Base-by-base conservation (phyloP, 2,329 filamentous ascomycete species). In the Fusarium humuli region DNA sequence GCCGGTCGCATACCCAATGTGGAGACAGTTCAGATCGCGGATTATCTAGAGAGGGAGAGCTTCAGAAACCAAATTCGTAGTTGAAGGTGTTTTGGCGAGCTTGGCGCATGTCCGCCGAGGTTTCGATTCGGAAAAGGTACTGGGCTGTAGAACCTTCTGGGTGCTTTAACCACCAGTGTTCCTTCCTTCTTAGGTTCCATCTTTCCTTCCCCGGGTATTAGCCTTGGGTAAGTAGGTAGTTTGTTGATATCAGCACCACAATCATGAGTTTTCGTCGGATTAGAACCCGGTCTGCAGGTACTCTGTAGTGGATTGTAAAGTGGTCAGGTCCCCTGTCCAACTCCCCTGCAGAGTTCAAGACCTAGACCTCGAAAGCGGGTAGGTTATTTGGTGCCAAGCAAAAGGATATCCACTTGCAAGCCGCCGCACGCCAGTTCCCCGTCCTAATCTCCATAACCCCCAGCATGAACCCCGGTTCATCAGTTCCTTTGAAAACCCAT, bases 351-450 rank as follows among this genome's bases (percentile, higher is more conserved):
- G 34, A 41, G 30, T 34, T 44, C 62, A 58, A 30, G 57, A 66
- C 47, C 67, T 53, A 57, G 67, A 54, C 52, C 52, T 61, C 52
- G 37, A 55, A 59, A 59, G 46, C 54, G 32, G 37, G 48, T 57
- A 50, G 57, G 30, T 55, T 52, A 55, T 67, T 59, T 59, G 48
- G 46, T 70, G 66, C 66, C 54, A 57, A 57, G 67, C 48, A 44
- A 22, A 46, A 47, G 25, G 50, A 41, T 42, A 54, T 60, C 67
- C 67, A 70, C 67, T 52, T 56, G 50, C 29, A 67, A 63, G 66
- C 41, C 61, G 66, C 54, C 57, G 54, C 62, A 70, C 49, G 50
- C 67, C 67, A 70, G 55, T 70, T 70, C 67, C 67, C 67, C 67
- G 55, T 70, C 56, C 57, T 57, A 67, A 70, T 70, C 57, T 70